These are phyloP conservation scores for Diaporthe aspalathi DNA, from an alignment of 2,329 filamentous ascomycete genomes.

Conservation along the genomic window DNA sequence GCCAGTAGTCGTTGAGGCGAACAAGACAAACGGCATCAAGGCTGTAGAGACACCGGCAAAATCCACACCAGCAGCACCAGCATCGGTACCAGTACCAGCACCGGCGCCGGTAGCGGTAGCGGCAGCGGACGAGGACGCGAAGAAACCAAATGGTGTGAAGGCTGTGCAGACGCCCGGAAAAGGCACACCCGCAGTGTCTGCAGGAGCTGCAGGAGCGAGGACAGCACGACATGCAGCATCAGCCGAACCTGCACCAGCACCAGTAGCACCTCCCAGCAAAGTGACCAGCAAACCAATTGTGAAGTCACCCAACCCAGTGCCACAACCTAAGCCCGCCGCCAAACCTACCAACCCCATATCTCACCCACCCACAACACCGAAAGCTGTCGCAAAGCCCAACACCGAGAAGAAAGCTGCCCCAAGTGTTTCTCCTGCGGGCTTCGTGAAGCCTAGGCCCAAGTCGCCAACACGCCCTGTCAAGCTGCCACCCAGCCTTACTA, in stretches of 20 bases:
- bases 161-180: background rate
- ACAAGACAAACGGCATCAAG: background rate
- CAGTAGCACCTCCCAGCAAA: constrained; percentile 11
- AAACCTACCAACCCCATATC: constrained; percentile 22
- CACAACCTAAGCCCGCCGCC: constrained; percentile 27
- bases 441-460: constrained; percentile 70
- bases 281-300: background rate
- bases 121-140: background rate
- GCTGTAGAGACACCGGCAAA: background rate
- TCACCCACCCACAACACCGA: constrained; percentile 32
- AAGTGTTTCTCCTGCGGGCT: constrained; percentile 54
- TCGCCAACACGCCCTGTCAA: constrained; percentile 77
- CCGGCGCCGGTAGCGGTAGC: no score
- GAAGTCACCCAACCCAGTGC: constrained; percentile 12
- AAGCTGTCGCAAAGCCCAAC: constrained; percentile 21
- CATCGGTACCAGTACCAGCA: background rate
- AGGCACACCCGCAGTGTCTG: background rate
- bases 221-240: no score
- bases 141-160: background rate
- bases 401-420: constrained; percentile 57
- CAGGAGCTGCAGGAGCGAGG: background rate
- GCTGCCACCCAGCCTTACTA: constrained; percentile 74
- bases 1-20: background rate
- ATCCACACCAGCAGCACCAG: background rate
- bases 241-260: background rate